Evolutionary conservation across 768 basidiomycete genomes (phyloP).

Genomic region (Exidia glandulosa): DNA sequence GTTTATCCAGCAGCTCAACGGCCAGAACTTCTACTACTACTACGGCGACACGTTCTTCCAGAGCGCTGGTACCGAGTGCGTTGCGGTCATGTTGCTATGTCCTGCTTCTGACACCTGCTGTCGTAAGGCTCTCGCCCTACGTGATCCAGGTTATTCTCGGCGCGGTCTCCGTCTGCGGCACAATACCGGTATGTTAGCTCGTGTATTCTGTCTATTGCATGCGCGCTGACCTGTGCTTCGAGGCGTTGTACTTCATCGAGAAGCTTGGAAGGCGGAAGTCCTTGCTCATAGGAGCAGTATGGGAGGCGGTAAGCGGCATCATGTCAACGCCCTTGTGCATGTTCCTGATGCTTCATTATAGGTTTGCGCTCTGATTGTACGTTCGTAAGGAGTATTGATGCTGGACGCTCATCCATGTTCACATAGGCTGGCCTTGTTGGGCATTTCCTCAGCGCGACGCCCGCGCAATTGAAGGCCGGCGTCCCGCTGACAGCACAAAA

Average conservation of each 20-base stretch:
- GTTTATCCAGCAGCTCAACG: conserved; percentile 71
- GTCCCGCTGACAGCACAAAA: conserved; percentile 40
- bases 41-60: conserved; percentile 76
- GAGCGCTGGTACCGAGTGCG: conserved; percentile 53
- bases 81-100: background rate
- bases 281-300: conserved; percentile 50
- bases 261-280: conserved; percentile 67
- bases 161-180: conserved; percentile 62
- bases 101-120: background rate
- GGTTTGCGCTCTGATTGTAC: conserved; percentile 48
- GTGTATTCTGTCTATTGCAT: background rate
- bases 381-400: conserved; percentile 1
- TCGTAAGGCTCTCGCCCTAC: conserved; percentile 46
- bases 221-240: background rate
- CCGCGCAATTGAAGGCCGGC: conserved; percentile 19
- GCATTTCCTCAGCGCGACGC: conserved; percentile 51
- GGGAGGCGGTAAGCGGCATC: conserved; percentile 32
- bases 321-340: background rate
- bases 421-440: conserved; percentile 57
- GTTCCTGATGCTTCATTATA: background rate
- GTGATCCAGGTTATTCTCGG: conserved; percentile 67
- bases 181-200: conserved; percentile 34
- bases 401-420: background rate
- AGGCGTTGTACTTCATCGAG: conserved; percentile 58
- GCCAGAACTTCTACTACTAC: conserved; percentile 75